These are phyloP conservation scores for Pinus taeda DNA, from an alignment of 75 land plant genomes.

Conservation along the genomic window DNA sequence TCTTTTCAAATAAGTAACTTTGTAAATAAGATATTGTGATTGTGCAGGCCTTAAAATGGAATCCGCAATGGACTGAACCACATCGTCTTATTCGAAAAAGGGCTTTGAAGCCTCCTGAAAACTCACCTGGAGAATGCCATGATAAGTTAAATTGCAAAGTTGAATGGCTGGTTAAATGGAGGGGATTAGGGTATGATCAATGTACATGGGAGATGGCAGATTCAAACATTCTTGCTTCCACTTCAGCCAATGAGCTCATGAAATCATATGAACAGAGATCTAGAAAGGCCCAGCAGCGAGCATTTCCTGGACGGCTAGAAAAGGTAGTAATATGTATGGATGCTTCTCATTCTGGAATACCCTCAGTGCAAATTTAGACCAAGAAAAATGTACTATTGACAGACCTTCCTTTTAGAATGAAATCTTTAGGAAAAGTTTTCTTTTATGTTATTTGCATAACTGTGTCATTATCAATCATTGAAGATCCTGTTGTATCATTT, in stretches of 20 bases:
- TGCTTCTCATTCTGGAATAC: not conserved
- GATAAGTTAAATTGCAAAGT: slow-evolving; percentile 4
- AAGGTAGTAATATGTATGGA: slow-evolving; percentile 26
- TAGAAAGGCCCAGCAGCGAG: slow-evolving; percentile 26
- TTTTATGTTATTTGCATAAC: not conserved
- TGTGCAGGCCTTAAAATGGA: slow-evolving; percentile 34
- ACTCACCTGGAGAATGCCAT: not conserved
- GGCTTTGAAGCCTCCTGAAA: slow-evolving; percentile 15
- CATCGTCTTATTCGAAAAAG: slow-evolving; percentile 62
- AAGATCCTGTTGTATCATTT: not conserved
- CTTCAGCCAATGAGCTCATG: slow-evolving; percentile 33
- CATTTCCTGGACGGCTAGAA: slow-evolving; percentile 11
- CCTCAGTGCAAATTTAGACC: not conserved
- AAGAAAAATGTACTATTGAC: not conserved
- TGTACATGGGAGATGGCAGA: slow-evolving; percentile 78
- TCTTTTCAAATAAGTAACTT: not conserved
- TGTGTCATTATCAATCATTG: no score
- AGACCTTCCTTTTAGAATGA: not conserved
- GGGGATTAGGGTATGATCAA: slow-evolving; percentile 64
- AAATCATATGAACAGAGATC: slow-evolving; percentile 49
- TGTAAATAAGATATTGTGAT: not conserved
- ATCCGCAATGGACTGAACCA: slow-evolving; percentile 66
- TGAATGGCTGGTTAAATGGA: slow-evolving; percentile 93
- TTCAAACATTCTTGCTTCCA: slow-evolving; percentile 31
- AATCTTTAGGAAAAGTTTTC: not conserved